These are phyloP conservation scores for Euphorbia schlechtendalii DNA, from an alignment of 441 rosid genomes.

Conservation along the genomic window DNA sequence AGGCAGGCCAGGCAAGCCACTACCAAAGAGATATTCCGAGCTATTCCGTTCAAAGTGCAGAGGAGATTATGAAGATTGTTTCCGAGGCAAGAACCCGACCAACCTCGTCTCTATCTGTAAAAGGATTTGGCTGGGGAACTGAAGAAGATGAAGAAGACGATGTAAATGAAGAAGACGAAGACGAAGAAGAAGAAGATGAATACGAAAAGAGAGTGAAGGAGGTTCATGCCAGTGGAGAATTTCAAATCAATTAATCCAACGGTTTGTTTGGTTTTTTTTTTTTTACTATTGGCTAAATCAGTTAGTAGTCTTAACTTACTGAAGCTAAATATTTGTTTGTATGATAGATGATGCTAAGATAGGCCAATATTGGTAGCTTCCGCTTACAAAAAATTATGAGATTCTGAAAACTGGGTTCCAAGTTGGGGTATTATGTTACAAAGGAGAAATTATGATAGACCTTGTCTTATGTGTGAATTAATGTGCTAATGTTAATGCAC, in stretches of 20 bases:
- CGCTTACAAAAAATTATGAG: neutral
- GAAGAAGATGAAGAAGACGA: constrained; percentile 44
- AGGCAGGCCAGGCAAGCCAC: constrained; percentile 62
- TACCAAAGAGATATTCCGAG: constrained; percentile 62
- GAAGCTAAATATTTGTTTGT: constrained; percentile 10
- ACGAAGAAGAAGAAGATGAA: constrained; percentile 69
- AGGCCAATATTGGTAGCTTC: neutral
- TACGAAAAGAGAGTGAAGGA: constrained; percentile 85
- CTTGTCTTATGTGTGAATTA: neutral
- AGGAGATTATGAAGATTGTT: constrained; percentile 86
- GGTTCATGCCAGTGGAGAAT: constrained; percentile 70
- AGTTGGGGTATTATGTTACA: neutral
- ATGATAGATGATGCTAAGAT: neutral
- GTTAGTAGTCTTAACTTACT: neutral
- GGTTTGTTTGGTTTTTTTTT: neutral
- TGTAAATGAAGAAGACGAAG: constrained; percentile 35
- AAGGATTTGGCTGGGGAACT: constrained; percentile 57
- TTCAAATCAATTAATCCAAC: constrained; percentile 29
- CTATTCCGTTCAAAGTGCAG: constrained; percentile 65
- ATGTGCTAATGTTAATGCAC: neutral
- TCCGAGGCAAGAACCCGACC: constrained; percentile 72
- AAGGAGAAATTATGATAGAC: no score
- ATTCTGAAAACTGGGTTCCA: neutral
- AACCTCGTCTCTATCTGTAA: constrained; percentile 33
- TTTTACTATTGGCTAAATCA: neutral